These are phyloP conservation scores for Chytridium lagenaria DNA, from an alignment of 371 early-diverging fungal species.

Conservation along the genomic window DNA sequence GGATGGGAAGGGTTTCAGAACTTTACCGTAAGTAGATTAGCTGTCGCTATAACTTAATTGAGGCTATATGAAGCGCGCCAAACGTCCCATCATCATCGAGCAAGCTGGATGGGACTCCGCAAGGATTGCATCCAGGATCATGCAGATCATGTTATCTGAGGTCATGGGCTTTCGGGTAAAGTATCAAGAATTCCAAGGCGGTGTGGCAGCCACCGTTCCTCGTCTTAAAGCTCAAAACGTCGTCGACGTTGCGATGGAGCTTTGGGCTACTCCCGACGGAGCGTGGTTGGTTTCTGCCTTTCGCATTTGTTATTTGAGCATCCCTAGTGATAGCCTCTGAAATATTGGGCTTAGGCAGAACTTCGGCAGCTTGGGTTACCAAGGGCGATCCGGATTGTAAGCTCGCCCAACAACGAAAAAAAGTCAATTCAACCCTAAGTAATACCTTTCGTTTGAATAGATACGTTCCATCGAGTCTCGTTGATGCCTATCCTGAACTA, in stretches of 20 bases:
- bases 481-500: slow-evolving; percentile 15
- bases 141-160: slow-evolving; percentile 1
- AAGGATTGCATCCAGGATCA: background rate
- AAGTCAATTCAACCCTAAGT: too few species aligned
- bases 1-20: slow-evolving; percentile 9
- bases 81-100: background rate
- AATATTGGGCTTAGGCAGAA: too few species aligned
- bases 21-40: slow-evolving; percentile 9
- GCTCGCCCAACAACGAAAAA: too few species aligned
- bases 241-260: slow-evolving; percentile 6
- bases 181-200: background rate
- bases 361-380: slow-evolving; percentile 1
- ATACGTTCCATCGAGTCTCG: slow-evolving; percentile 25
- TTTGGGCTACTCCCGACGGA: background rate
- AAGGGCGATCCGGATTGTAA: slow-evolving; percentile 16
- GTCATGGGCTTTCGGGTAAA: slow-evolving; percentile 9
- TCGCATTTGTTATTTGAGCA: too few species aligned
- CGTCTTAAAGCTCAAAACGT: background rate
- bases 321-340: too few species aligned
- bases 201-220: background rate
- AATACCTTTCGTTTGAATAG: background rate
- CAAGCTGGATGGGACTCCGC: slow-evolving; percentile 11
- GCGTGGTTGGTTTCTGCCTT: background rate
- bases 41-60: background rate
- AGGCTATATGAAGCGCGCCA: background rate